phyloP scores from a whole-genome alignment of 1,284 basidiomycete species.

The Phellinidium pouzarii region DNA sequence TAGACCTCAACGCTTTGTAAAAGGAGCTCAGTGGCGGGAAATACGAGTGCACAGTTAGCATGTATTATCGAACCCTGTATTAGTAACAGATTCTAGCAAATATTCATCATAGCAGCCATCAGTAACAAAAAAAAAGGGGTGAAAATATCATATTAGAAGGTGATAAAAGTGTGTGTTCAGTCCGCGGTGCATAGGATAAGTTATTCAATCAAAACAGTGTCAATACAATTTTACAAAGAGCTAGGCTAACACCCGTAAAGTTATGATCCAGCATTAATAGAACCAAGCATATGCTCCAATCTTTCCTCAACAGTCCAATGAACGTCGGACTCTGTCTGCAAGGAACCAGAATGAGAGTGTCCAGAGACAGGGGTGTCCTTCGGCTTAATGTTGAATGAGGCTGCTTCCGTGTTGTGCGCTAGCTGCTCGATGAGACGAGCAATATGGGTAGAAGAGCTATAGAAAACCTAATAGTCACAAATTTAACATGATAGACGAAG shows the following conservation, averaged over 20 bases:
- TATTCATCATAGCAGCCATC: background rate
- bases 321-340: conserved; percentile 53
- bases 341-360: conserved; percentile 51
- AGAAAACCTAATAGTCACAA: conserved; percentile 55
- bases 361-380: conserved; percentile 29
- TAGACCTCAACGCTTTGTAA: conserved; percentile 41
- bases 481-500: conserved; percentile 19
- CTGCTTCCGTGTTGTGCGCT: conserved; percentile 70
- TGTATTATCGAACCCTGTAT: too few species aligned
- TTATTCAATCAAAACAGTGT: conserved; percentile 7
- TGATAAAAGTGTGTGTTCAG: background rate
- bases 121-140: background rate
- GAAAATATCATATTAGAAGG: conserved; percentile 3
- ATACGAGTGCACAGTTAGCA: background rate
- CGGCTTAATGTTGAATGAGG: conserved; percentile 67
- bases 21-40: background rate
- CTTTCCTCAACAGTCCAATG: conserved; percentile 70
- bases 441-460: conserved; percentile 69
- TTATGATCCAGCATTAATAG: conserved; percentile 33
- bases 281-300: conserved; percentile 65
- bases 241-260: background rate
- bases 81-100: background rate
- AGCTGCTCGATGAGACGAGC: conserved; percentile 74
- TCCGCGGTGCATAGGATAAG: background rate
- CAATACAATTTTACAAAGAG: conserved; percentile 3